Percentiles rank a stretch among this genome's conserved stretches.
Conservation (phyloP, 805 yeast genomes). For the Allodekkera sacchari region DNA sequence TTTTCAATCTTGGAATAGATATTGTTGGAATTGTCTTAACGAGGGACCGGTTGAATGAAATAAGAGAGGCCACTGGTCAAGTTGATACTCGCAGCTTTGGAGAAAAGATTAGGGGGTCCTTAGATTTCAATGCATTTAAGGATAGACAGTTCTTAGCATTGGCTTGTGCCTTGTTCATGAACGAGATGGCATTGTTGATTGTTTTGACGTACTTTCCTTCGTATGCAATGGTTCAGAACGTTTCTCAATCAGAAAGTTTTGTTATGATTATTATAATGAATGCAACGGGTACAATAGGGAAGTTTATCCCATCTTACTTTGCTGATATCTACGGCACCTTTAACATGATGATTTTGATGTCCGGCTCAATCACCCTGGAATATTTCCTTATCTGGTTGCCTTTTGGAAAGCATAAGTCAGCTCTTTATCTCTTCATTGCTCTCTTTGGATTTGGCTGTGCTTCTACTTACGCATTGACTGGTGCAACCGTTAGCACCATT, state of each 20-base stretch:
- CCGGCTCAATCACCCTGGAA: constrained; percentile 35
- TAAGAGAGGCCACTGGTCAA: constrained; percentile 16
- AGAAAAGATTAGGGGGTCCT: constrained; percentile 20
- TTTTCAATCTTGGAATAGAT: constrained; percentile 34
- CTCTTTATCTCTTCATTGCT: constrained; percentile 44
- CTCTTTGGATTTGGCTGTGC: constrained; percentile 51
- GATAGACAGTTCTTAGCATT: constrained; percentile 32
- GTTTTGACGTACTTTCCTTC: constrained; percentile 45
- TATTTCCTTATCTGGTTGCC: constrained; percentile 59
- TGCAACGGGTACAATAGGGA: constrained; percentile 33
- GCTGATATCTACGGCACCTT: constrained; percentile 39
- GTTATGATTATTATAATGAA: constrained; percentile 39
- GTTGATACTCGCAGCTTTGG: constrained; percentile 10
- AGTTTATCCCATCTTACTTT: constrained; percentile 25
- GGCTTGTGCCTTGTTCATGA: constrained; percentile 33
- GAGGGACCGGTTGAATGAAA: constrained; percentile 30
- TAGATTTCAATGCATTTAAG: constrained; percentile 31
- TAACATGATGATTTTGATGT: constrained; percentile 42
- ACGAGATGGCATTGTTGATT: constrained; percentile 40
- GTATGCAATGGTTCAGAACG: constrained; percentile 42
- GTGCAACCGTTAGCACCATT: constrained; percentile 55
- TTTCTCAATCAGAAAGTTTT: constrained; percentile 33
- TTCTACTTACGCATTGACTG: constrained; percentile 52
- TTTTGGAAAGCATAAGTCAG: constrained; percentile 35
- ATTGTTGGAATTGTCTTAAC: constrained; percentile 28